Evolutionary conservation across 805 yeast species (phyloP).

Genomic region (Kregervanrija fluxuum): DNA sequence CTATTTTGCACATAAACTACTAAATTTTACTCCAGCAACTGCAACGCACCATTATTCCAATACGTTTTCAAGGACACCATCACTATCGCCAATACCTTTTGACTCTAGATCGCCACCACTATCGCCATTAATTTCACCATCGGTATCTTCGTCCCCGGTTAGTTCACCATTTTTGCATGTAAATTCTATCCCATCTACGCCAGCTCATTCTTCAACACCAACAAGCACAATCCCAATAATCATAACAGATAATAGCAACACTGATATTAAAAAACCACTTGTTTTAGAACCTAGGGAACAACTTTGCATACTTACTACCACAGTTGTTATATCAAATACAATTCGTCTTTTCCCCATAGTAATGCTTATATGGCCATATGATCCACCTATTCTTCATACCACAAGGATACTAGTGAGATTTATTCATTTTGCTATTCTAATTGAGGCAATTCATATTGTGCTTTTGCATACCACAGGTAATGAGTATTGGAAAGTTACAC

Average conservation of each 20-base stretch:
- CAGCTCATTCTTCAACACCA: too few species aligned
- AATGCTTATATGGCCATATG: constrained; percentile 96
- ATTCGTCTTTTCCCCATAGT: constrained; percentile 83
- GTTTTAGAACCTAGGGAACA: too few species aligned
- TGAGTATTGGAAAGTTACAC: constrained; percentile 24
- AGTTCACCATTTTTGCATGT: too few species aligned
- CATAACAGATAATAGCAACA: too few species aligned
- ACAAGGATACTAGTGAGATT: constrained; percentile 27
- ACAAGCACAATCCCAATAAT: too few species aligned
- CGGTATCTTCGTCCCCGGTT: neutral
- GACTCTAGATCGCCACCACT: constrained; percentile 1
- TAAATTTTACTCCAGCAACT: constrained; percentile 23
- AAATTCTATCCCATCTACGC: too few species aligned
- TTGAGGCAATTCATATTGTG: constrained; percentile 28
- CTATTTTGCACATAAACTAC: constrained; percentile 11
- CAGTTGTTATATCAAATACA: constrained; percentile 68
- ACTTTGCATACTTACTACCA: constrained; percentile 39
- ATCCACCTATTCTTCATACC: constrained; percentile 49
- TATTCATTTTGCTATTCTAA: constrained; percentile 24
- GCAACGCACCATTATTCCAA: constrained; percentile 1
- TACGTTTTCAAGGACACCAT: constrained; percentile 1
- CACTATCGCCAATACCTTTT: constrained; percentile 3
- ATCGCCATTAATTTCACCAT: constrained; percentile 3
- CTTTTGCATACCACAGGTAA: constrained; percentile 18
- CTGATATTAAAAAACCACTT: too few species aligned